phyloP scores from a whole-genome alignment of 768 basidiomycete species.

The Phanerochaete sordida region DNA sequence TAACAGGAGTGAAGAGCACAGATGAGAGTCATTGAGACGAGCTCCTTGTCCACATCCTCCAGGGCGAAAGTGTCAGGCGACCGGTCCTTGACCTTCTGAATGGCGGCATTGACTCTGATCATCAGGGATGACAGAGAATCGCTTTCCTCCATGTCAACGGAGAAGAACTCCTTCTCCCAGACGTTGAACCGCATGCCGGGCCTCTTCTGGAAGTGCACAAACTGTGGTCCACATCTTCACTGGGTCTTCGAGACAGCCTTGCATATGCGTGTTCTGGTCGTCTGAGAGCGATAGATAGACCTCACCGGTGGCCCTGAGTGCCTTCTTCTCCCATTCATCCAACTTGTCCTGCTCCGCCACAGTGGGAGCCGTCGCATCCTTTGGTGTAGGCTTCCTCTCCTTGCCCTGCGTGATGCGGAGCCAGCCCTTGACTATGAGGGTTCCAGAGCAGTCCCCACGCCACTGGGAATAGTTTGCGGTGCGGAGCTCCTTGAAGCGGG shows the following conservation, averaged over 20 bases:
- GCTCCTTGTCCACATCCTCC: background rate
- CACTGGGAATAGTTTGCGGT: background rate
- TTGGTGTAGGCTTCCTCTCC: background rate
- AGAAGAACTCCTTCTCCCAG: background rate
- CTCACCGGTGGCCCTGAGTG: slow-evolving; percentile 1
- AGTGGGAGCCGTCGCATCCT: background rate
- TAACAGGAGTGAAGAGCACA: background rate
- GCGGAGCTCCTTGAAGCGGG: background rate
- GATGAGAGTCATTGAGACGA: background rate
- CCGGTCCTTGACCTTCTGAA: background rate
- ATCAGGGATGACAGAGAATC: background rate
- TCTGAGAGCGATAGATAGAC: background rate
- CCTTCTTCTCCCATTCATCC: background rate
- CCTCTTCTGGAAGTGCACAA: slow-evolving; percentile 1
- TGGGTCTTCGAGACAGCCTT: slow-evolving; percentile 1
- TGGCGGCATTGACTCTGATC: background rate
- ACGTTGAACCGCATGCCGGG: too few relatives aligned
- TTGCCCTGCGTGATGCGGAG: background rate
- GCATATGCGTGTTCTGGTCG: slow-evolving; percentile 3
- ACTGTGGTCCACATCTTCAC: slow-evolving; percentile 2
- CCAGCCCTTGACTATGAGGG: background rate
- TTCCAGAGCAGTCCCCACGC: background rate
- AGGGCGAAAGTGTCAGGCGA: background rate
- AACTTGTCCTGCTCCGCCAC: background rate
- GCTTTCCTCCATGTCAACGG: background rate